Evolutionary conservation across 345 rosid species (phyloP).

Genomic region (Salix arbutifolia): DNA sequence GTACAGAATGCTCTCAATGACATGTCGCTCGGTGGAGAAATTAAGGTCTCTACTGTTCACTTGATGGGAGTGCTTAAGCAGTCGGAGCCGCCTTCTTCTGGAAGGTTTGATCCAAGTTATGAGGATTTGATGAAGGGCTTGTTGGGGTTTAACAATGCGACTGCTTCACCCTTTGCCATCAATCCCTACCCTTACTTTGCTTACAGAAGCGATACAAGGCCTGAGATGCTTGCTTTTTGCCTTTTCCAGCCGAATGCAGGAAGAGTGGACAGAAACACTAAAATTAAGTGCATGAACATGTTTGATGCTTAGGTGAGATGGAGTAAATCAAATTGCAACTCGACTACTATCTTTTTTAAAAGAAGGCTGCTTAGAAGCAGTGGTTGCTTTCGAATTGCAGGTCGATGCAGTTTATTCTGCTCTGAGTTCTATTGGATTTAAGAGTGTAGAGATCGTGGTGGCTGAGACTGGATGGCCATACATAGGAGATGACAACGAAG

Average conservation of each 20-base stretch:
- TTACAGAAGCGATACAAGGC: slow-evolving; percentile 62
- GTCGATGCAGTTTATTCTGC: slow-evolving; percentile 86
- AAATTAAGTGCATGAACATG: slow-evolving; percentile 88
- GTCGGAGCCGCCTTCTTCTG: slow-evolving; percentile 80
- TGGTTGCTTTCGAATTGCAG: slow-evolving; percentile 24
- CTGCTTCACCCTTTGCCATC: slow-evolving; percentile 70
- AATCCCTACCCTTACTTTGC: slow-evolving; percentile 92
- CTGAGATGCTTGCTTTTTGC: slow-evolving; percentile 74
- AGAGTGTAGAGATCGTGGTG: slow-evolving; percentile 74
- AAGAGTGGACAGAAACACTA: slow-evolving; percentile 55
- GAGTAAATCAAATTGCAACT: neutral
- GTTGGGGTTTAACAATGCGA: slow-evolving; percentile 55
- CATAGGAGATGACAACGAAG: slow-evolving; percentile 72
- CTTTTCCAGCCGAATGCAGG: slow-evolving; percentile 81
- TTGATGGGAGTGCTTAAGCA: slow-evolving; percentile 58
- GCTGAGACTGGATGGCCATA: slow-evolving; percentile 99
- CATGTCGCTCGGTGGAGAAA: slow-evolving; percentile 53
- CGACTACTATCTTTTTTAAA: neutral
- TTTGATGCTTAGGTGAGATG: slow-evolving; percentile 83
- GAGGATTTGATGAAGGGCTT: slow-evolving; percentile 60
- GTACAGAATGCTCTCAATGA: slow-evolving; percentile 65
- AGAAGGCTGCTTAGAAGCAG: neutral
- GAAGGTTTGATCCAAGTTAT: slow-evolving; percentile 45
- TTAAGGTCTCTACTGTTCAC: slow-evolving; percentile 81
- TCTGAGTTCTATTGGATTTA: slow-evolving; percentile 52